These are phyloP conservation scores for Phytopythium vexans DNA, from an alignment of 352 stramenopile species.

Conservation along the genomic window DNA sequence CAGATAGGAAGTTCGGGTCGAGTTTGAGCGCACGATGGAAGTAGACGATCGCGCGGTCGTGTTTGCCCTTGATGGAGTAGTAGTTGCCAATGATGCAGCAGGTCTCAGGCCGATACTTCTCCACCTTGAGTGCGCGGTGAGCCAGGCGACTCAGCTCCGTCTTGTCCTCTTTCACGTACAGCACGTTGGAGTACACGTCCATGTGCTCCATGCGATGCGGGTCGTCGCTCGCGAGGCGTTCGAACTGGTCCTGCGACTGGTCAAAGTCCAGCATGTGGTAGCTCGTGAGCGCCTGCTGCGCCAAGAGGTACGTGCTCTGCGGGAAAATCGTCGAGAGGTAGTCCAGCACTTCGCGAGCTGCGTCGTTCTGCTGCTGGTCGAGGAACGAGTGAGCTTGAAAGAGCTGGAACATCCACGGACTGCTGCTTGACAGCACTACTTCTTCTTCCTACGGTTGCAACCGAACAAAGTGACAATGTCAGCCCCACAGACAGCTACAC, in stretches of 20 bases:
- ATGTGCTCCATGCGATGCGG: slow-evolving; percentile 78
- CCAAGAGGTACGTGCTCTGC: slow-evolving; percentile 66
- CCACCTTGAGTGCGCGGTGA: slow-evolving; percentile 89
- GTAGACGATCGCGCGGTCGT: slow-evolving; percentile 97
- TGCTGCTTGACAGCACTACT: slow-evolving; percentile 36
- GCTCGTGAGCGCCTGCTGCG: slow-evolving; percentile 72
- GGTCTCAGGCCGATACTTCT: slow-evolving; percentile 98
- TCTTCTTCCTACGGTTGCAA: slow-evolving; percentile 48
- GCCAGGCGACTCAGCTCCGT: slow-evolving; percentile 87
- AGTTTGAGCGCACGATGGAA: slow-evolving; percentile 96
- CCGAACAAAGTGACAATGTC: neutral
- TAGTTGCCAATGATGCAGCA: slow-evolving; percentile 96
- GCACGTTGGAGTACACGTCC: slow-evolving; percentile 85
- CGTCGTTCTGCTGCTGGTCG: slow-evolving; percentile 77
- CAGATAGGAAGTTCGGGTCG: slow-evolving; percentile 93
- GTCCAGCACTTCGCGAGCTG: slow-evolving; percentile 49
- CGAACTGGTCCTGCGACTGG: slow-evolving; percentile 70
- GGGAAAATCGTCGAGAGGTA: slow-evolving; percentile 55
- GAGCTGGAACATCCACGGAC: slow-evolving; percentile 80
- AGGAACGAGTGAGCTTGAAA: slow-evolving; percentile 81
- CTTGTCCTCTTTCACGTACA: slow-evolving; percentile 87
- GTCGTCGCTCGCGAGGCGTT: slow-evolving; percentile 53
- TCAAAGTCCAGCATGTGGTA: slow-evolving; percentile 87
- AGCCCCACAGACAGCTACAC: slow-evolving; percentile 8
- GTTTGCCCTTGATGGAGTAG: slow-evolving; percentile 90